A percentile compares a stretch with the other conserved stretches of the same genome.
phyloP scores from a whole-genome alignment of 345 rosid species.

The Salix koriyanagi region DNA sequence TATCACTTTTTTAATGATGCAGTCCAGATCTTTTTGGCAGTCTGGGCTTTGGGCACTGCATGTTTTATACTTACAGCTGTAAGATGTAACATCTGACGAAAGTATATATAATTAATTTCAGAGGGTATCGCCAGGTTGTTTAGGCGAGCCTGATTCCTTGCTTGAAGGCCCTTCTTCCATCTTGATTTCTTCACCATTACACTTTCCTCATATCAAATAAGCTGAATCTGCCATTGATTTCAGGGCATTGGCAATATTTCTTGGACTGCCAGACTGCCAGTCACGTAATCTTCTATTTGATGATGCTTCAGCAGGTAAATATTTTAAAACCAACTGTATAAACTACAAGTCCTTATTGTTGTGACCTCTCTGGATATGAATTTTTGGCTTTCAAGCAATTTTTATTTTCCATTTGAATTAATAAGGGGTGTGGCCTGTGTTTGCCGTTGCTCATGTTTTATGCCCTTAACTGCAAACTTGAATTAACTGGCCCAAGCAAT shows the following conservation, averaged over 20 bases:
- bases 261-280: slow-evolving; percentile 51
- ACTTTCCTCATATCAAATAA: slow-evolving; percentile 73
- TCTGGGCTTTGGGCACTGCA: background rate
- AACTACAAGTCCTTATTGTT: background rate
- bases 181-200: slow-evolving; percentile 85
- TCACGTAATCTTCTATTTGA: slow-evolving; percentile 77
- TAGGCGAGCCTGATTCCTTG: slow-evolving; percentile 93
- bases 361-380: background rate
- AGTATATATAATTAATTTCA: slow-evolving; percentile 44
- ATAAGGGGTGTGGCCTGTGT: too few relatives aligned
- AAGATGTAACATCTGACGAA: slow-evolving; percentile 16
- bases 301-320: slow-evolving; percentile 66
- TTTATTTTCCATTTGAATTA: background rate
- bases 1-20: background rate
- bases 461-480: background rate
- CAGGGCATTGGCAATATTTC: slow-evolving; percentile 83
- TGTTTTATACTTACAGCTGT: slow-evolving; percentile 5
- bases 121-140: slow-evolving; percentile 85
- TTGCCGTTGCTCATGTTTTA: background rate
- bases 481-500: background rate
- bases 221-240: slow-evolving; percentile 68
- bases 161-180: slow-evolving; percentile 95
- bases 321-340: background rate
- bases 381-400: background rate
- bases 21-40: background rate